Base-by-base conservation (phyloP, 305 asterid genomes). In the Petunia hybrid region DNA sequence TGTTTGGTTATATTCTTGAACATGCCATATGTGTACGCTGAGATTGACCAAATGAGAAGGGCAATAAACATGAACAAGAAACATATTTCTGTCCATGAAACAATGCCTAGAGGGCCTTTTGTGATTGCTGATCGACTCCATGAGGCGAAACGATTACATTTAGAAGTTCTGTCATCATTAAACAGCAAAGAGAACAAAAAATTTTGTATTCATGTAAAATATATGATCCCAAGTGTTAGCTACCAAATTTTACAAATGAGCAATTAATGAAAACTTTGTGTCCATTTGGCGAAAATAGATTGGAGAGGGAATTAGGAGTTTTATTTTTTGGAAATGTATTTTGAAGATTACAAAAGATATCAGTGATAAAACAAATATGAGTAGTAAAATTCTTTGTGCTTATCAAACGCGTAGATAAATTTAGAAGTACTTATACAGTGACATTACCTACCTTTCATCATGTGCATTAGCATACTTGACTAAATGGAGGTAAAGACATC, bases 401-500 rank as follows among this genome's bases (percentile, higher is more conserved):
- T 22, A 22, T 22, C 31, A 22, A 22, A 22, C 31, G 31, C 31
- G 31, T 22, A 22, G 31, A 22, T 22, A 22, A 22, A 22, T 0
- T 22, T 22, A 22, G 0, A 22, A 22, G 31, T 22, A 22, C 31
- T 22, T 22, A 22, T 22, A 22, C 31, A 0, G 0, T 53, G 35
- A 4, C 5, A 36, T 57, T 39, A 53, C 13, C 60, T 73, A 86
- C 90, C 87, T 71, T 14, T 76, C 56, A 31, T 82, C 55, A 73
- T 38, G 10, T 56, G 41, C 80, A 70, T 66, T 77, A 40, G 8
- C 53, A 80, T 87, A 80, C 80, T 85, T 86, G 4, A 81, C 85
- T 83, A 89, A 76, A 79, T 90, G 91, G 10, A 87, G 90, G 76
- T 77, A 87, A 31, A 93, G 14, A 85, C 95, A 92, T 80, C 92